A percentile compares a stretch with the other conserved stretches of the same genome.
phyloP scores from a whole-genome alignment of 306 rosid genomes.

The Inga oerstediana region DNA sequence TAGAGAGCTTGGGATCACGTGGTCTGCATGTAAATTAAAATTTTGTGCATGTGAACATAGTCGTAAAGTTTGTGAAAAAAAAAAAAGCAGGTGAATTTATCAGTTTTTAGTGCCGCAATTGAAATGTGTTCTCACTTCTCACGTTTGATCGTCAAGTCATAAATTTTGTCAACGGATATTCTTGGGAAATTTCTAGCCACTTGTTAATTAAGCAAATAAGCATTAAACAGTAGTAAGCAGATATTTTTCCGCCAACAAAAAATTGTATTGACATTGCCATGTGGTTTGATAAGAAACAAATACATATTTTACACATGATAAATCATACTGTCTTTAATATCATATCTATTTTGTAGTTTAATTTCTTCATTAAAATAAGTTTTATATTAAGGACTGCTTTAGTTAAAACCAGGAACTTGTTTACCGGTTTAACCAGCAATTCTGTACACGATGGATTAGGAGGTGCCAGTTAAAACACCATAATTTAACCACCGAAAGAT shows the following conservation, averaged over 20 bases:
- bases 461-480: too few relatives aligned
- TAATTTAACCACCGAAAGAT: not conserved
- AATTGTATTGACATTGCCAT: not conserved
- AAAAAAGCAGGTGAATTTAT: not conserved
- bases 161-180: not conserved
- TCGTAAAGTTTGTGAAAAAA: not conserved
- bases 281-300: not conserved
- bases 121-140: not conserved
- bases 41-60: not conserved
- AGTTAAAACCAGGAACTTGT: not conserved
- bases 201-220: not conserved
- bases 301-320: too few relatives aligned
- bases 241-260: not conserved
- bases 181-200: not conserved
- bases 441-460: too few relatives aligned
- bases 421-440: too few relatives aligned
- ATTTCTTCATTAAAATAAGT: too few relatives aligned
- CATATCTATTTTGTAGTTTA: too few relatives aligned
- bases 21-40: not conserved
- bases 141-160: not conserved
- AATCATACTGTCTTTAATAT: too few relatives aligned
- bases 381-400: not conserved
- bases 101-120: not conserved
- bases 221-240: not conserved
- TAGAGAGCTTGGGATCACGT: not conserved